A percentile compares a stretch with the other conserved stretches of the same genome.
These are phyloP conservation scores for Arthrobotrys musiformis DNA, from an alignment of 2,329 filamentous ascomycete species.

Conservation along the genomic window DNA sequence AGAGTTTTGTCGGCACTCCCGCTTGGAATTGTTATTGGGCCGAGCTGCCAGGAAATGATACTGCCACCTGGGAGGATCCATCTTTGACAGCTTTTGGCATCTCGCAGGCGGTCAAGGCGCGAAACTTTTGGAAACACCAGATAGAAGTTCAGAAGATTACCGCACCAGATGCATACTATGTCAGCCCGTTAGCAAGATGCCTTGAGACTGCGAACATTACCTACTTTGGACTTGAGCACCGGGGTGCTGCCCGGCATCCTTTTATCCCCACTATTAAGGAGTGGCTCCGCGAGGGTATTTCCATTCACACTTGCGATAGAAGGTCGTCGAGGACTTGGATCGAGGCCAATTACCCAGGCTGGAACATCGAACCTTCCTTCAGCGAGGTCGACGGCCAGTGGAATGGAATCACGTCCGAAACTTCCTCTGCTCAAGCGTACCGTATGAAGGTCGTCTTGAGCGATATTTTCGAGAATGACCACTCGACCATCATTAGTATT, in stretches of 20 bases:
- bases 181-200: slow-evolving; percentile 72
- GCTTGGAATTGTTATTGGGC: slow-evolving; percentile 79
- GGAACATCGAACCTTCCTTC: slow-evolving; percentile 71
- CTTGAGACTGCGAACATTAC: slow-evolving; percentile 72
- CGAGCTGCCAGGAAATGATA: slow-evolving; percentile 72
- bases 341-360: slow-evolving; percentile 66
- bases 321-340: slow-evolving; percentile 70
- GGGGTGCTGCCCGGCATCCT: slow-evolving; percentile 63
- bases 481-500: slow-evolving; percentile 69
- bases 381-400: slow-evolving; percentile 69
- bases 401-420: slow-evolving; percentile 66
- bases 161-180: slow-evolving; percentile 72
- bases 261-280: slow-evolving; percentile 74
- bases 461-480: slow-evolving; percentile 69
- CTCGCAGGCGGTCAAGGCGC: slow-evolving; percentile 70
- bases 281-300: slow-evolving; percentile 72
- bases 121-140: slow-evolving; percentile 70
- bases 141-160: slow-evolving; percentile 69
- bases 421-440: slow-evolving; percentile 66
- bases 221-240: slow-evolving; percentile 68
- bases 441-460: slow-evolving; percentile 68
- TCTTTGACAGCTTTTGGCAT: slow-evolving; percentile 70
- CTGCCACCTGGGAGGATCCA: slow-evolving; percentile 72
- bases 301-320: slow-evolving; percentile 75
- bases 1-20: slow-evolving; percentile 74